Base-by-base conservation (phyloP, 768 basidiomycete genomes). In the Chalciporus sphaerocephalus region DNA sequence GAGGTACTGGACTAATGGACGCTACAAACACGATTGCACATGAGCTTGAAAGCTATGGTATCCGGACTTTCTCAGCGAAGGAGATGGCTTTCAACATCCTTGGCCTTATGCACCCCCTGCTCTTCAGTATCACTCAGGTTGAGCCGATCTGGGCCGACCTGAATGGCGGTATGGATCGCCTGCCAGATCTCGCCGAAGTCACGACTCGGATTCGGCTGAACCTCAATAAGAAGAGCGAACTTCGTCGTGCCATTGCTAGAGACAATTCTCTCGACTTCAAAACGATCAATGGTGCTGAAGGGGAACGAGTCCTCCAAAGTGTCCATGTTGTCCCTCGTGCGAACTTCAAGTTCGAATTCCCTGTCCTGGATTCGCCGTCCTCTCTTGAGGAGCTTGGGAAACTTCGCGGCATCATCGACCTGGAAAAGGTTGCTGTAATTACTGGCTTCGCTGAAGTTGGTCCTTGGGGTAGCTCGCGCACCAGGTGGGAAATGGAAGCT, bases 81-180 rank as follows among this genome's bases (percentile, higher is more conserved):
- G 96, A 99, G 71, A 99, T 98, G 96, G 94, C 96, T 0, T 99
- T 99, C 82, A 99, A 99, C 69, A 92, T 99, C 58, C 85, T 99
- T 44, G 95, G 96, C 49, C 78, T 99, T 40, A 98, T 99, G 95
- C 96, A 99, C 62, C 96, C 96, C 35, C 82, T 98, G 6, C 79
- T 99, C 42, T 98, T 98, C 81, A 96, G 95, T 68, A 95, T 99
- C 60, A 96, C 95, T 10, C 96, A 99, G 66, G 94, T 98, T 37
- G 95, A 99, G 65, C 95, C 96, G 8, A 94, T 98, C 62, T 98
- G 96, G 96, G 96, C 95, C 44, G 96, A 98, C 64, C 75, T 97
- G 52, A 96, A 94, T 56, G 95, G 95, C 58, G 95, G 94, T 25
- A 97, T 98, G 93, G 94, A 96, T 70, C 90, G 90, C 50, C 78